Percentiles rank a stretch among this genome's conserved stretches.
Evolutionary conservation across 306 rosid species (phyloP).

Genomic region (Dalbergia cochinchinensis): DNA sequence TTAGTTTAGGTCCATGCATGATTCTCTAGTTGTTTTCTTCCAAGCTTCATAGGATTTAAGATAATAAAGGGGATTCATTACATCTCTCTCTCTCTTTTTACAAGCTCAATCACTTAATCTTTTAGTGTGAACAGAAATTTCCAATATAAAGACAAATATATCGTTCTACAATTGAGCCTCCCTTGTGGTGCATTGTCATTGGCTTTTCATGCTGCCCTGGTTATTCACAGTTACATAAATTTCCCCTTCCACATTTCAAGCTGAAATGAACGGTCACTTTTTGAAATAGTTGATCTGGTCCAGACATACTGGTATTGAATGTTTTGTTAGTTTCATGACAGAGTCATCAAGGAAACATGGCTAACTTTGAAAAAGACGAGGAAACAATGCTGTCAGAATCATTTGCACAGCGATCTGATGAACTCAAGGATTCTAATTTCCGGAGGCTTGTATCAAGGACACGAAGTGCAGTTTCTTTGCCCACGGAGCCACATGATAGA

Average conservation of each 20-base stretch:
- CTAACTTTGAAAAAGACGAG: slow-evolving; percentile 65
- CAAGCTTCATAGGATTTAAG: slow-evolving; percentile 1
- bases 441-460: not conserved
- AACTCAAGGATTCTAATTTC: too few species aligned
- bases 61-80: not conserved
- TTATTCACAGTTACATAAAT: too few species aligned
- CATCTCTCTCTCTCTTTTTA: not conserved
- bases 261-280: slow-evolving; percentile 22
- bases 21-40: slow-evolving; percentile 13
- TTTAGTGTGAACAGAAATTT: slow-evolving; percentile 1
- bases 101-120: not conserved
- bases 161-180: not conserved
- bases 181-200: slow-evolving; percentile 2
- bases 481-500: slow-evolving; percentile 51
- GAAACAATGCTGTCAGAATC: slow-evolving; percentile 66
- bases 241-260: too few species aligned
- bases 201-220: slow-evolving; percentile 11
- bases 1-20: slow-evolving; percentile 2
- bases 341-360: slow-evolving; percentile 57
- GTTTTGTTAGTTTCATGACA: slow-evolving; percentile 30
- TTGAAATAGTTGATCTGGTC: slow-evolving; percentile 13
- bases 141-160: not conserved
- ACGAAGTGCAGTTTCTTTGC: slow-evolving; percentile 47
- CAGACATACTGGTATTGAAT: slow-evolving; percentile 3
- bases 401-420: slow-evolving; percentile 40